A percentile compares a stretch with the other conserved stretches of the same genome.
phyloP scores from a whole-genome alignment of 108 stramenopile species.

The Cyclotella cryptica region DNA sequence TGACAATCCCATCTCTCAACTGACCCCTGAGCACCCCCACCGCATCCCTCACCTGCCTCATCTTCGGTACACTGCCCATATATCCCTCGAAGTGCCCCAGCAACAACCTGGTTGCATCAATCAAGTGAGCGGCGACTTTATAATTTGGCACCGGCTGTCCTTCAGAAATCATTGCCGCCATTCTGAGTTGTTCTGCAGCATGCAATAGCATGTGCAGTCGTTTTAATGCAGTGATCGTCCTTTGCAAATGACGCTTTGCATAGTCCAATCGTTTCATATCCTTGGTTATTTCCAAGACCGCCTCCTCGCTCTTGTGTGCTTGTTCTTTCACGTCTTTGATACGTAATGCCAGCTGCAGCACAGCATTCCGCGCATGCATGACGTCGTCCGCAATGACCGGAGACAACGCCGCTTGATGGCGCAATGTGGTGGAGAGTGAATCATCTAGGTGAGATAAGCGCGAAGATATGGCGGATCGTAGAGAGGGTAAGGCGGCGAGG shows the following conservation, averaged over 20 bases:
- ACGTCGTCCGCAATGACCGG: conserved; percentile 68
- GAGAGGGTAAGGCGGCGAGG: conserved; percentile 64
- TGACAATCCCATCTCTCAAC: conserved; percentile 65
- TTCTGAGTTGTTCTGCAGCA: conserved; percentile 93
- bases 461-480: conserved; percentile 72
- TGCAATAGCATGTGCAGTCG: conserved; percentile 98
- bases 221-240: conserved; percentile 96
- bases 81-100: conserved; percentile 86
- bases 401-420: conserved; percentile 77
- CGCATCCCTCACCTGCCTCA: conserved; percentile 67
- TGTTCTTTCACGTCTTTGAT: conserved; percentile 71
- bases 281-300: conserved; percentile 84
- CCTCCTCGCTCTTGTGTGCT: conserved; percentile 76
- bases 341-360: conserved; percentile 59
- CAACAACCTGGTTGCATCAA: conserved; percentile 93
- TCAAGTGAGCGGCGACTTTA: conserved; percentile 86
- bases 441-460: conserved; percentile 80
- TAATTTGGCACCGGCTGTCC: conserved; percentile 77
- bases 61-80: conserved; percentile 67
- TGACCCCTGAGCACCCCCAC: conserved; percentile 65
- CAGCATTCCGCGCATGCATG: conserved; percentile 71
- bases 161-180: conserved; percentile 53
- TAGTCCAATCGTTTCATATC: conserved; percentile 98
- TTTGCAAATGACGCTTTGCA: conserved; percentile 96
- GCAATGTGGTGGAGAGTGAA: conserved; percentile 72